phyloP scores from a whole-genome alignment of 139 green algal genomes.

The Axilococcus clingmanii region DNA sequence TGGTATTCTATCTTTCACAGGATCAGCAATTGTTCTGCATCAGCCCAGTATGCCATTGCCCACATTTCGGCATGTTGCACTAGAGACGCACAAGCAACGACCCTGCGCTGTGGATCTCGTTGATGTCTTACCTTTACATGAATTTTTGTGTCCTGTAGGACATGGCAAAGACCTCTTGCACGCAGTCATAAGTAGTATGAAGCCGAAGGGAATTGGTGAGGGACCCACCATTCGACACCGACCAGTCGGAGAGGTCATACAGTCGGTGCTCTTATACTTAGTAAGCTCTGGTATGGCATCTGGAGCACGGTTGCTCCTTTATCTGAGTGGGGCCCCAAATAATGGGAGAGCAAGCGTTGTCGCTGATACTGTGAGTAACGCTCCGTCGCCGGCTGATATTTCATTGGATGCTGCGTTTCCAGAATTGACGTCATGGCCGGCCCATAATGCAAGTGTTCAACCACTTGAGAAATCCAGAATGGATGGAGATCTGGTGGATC shows the following conservation, averaged over 20 bases:
- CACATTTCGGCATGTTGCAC: too few relatives aligned
- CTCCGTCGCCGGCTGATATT: background rate
- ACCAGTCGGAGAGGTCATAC: constrained; percentile 54
- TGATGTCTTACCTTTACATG: too few relatives aligned
- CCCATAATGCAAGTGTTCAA: background rate
- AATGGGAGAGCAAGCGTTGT: constrained; percentile 43
- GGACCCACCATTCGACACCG: too few relatives aligned
- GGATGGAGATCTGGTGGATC: background rate
- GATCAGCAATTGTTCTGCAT: too few relatives aligned
- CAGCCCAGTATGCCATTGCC: too few relatives aligned
- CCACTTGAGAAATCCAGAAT: background rate
- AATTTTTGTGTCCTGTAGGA: too few relatives aligned
- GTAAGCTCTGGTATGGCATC: constrained; percentile 6
- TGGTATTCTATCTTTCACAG: too few relatives aligned
- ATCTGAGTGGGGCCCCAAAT: constrained; percentile 60
- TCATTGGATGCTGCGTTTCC: constrained; percentile 13
- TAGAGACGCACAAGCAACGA: too few relatives aligned
- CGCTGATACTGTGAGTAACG: constrained; percentile 1
- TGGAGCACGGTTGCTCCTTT: constrained; percentile 38
- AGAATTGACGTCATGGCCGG: constrained; percentile 14
- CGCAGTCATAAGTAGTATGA: too few relatives aligned
- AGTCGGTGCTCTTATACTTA: constrained; percentile 69
- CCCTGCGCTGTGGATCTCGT: too few relatives aligned
- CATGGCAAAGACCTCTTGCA: too few relatives aligned
- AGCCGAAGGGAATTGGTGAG: too few relatives aligned